Evolutionary conservation across 768 basidiomycete species (phyloP).

Genomic region (Galerina marginata): DNA sequence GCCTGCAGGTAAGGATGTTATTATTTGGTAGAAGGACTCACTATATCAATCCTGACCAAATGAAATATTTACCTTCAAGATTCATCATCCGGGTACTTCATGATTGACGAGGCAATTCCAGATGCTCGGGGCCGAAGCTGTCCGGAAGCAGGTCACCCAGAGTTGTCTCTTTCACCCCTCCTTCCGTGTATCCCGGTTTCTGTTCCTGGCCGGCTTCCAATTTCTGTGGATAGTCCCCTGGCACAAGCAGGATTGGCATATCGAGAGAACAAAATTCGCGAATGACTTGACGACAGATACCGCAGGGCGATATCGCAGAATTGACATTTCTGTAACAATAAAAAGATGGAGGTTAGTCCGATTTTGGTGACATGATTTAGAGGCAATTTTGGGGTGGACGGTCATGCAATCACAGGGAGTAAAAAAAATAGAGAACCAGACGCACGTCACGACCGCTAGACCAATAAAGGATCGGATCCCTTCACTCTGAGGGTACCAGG

Average conservation of each 20-base stretch:
- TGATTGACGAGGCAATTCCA: slow-evolving; percentile 51
- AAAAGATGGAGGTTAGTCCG: background rate
- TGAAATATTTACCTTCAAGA: no score
- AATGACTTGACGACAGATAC: slow-evolving; percentile 90
- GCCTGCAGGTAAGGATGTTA: no score
- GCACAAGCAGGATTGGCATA: slow-evolving; percentile 76
- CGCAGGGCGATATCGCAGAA: slow-evolving; percentile 81
- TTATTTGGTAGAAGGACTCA: no score
- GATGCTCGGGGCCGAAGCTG: slow-evolving; percentile 89
- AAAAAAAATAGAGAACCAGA: slow-evolving; percentile 8
- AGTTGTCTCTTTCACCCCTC: slow-evolving; percentile 66
- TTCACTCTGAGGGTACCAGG: slow-evolving; percentile 65
- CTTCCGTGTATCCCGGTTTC: slow-evolving; percentile 48
- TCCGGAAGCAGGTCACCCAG: slow-evolving; percentile 78
- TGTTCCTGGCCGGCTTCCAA: slow-evolving; percentile 35
- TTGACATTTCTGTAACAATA: slow-evolving; percentile 65
- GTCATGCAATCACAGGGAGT: no score
- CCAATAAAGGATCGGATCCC: slow-evolving; percentile 73
- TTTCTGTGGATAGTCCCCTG: slow-evolving; percentile 60
- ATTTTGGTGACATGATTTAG: background rate
- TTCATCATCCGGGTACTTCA: background rate
- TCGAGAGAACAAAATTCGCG: slow-evolving; percentile 82
- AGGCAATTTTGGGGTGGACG: background rate
- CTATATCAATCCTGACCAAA: no score
- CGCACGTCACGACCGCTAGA: slow-evolving; percentile 82